Evolutionary conservation across 2,329 filamentous ascomycete genomes (phyloP).

Genomic region (Penicillium decumbens): DNA sequence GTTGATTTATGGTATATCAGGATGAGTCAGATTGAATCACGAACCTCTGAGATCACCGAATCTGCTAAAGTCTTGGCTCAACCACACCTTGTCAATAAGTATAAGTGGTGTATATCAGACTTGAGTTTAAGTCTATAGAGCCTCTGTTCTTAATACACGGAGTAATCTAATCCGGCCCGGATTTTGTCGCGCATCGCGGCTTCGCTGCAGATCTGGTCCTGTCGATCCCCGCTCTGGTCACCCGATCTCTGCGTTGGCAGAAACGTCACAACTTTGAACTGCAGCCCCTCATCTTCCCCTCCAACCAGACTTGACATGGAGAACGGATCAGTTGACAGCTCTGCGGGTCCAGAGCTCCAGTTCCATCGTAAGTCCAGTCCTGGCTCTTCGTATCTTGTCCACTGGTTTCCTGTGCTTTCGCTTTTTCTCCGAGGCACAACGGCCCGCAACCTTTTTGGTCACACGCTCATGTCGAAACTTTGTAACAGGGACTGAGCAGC

Average conservation of each 20-base stretch:
- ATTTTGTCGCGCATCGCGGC: constrained; percentile 5
- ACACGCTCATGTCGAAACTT: constrained; percentile 30
- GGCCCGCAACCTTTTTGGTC: constrained; percentile 29
- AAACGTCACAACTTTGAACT: constrained; percentile 18
- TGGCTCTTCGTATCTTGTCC: not conserved
- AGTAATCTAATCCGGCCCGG: constrained; percentile 3
- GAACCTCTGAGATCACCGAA: constrained; percentile 2
- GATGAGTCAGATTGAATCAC: constrained; percentile 20
- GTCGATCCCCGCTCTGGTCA: constrained; percentile 31
- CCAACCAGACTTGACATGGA: constrained; percentile 13
- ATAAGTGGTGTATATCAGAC: not conserved
- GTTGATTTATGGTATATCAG: not conserved
- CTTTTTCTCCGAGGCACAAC: constrained; percentile 9
- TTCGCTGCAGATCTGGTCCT: constrained; percentile 22
- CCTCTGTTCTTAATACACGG: not conserved
- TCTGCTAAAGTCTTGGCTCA: constrained; percentile 10
- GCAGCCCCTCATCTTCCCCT: not conserved
- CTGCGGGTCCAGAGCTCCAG: constrained; percentile 20
- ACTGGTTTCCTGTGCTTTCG: not conserved
- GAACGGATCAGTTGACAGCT: constrained; percentile 20
- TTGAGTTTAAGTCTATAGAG: not conserved
- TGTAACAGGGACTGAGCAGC: constrained; percentile 21
- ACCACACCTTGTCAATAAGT: not conserved
- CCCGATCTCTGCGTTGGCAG: constrained; percentile 37
- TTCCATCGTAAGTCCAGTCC: constrained; percentile 14